Base-by-base conservation (phyloP, 306 rosid genomes). In the Trifolium subterraneum region DNA sequence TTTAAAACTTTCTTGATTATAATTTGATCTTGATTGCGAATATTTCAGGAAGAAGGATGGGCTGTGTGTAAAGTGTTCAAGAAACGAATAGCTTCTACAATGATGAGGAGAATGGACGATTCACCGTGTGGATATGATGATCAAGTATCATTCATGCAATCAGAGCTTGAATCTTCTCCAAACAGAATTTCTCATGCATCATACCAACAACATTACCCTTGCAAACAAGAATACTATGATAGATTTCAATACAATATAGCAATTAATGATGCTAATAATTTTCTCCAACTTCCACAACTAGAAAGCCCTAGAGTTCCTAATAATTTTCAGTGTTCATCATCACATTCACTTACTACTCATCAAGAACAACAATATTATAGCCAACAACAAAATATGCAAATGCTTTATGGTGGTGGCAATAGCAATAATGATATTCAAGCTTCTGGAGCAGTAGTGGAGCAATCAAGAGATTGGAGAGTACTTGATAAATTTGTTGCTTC, bases 21-120 rank as follows among this genome's bases (percentile, higher is more conserved):
- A 54, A 54, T 4, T 20, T 36, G 39, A 36, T 36, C 2, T 36
- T 36, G 2, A 54, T 10, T 19, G 29, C 25, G 10, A 54, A 25
- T 20, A 5, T 6, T 38, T 9, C 84, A 86, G 87, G 89, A 90
- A 83, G 96, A 90, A 87, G 96, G 94, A n/a, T 93, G 98, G 96
- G 96, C 78, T 73, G 98, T 87, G 10, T 90, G 98, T 39, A 86
- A 88, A 84, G 96, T 86, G 67, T 90, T 90, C 87, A 93, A 84
- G 87, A 93, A 90, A 80, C 18, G 89, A 63, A 59, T 87, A 60
- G 84, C 20, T 29, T 15, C 90, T 15, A 81, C 88, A 33, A 54
- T 79, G 72, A 54, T 79, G 72, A 55, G 87, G 45, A 92, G 83
- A 69, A 6, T 88, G 73, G 90, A 85, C 20, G 96, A 84, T 2